Evolutionary conservation across 495 filamentous ascomycete genomes (phyloP), one percentile per base, ranked within the genome.

Genomic region (Polyplosphaeria fusca): DNA sequence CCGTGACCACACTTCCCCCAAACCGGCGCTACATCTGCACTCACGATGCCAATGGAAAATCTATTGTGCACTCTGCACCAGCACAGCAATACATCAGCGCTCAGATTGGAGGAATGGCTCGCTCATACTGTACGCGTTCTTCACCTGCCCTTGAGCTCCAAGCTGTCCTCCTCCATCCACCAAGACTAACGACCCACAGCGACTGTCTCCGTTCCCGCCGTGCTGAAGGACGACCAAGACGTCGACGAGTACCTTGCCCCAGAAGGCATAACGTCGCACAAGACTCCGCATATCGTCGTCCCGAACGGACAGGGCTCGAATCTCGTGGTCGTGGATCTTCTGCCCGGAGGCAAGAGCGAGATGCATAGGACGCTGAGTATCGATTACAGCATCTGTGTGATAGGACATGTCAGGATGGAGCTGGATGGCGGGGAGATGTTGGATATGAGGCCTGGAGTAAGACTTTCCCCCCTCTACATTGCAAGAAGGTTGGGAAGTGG

Each of bases 21-120:
- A 46, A 44, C 47, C 58, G 53, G 47, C 55, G 64, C 39, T 67
- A 63, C 60, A 67, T 67, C 38, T 35, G 27, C 24, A 60, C 55
- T 1, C 64, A 67, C 55, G 22, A 46, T 45, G 2, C 3, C 39
- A 40, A 3, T 30, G 64, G 64, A 19, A 39, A 42, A 41, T 63
- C 60, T 27, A 48, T 60, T 23, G 42, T 63, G 28, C 53, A 44
- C 46, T 37, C 47, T 13, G 60, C 55, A 4, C 60, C 64, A 0
- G 39, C 57, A 0, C 55, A 60, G 23, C 41, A 46, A 14, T 67
- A 50, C 42, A 56, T 39, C 20, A 26, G 48, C 18, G 39, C 38
- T 35, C 47, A 43, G 24, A 30, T 49, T 11, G 54, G 54, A 37
- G 47, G 52, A n/a, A 27, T 62, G 26, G 48, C 63, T 2, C 48